Conservation (phyloP, 2,329 filamentous ascomycete species). For the Venturia asperata region DNA sequence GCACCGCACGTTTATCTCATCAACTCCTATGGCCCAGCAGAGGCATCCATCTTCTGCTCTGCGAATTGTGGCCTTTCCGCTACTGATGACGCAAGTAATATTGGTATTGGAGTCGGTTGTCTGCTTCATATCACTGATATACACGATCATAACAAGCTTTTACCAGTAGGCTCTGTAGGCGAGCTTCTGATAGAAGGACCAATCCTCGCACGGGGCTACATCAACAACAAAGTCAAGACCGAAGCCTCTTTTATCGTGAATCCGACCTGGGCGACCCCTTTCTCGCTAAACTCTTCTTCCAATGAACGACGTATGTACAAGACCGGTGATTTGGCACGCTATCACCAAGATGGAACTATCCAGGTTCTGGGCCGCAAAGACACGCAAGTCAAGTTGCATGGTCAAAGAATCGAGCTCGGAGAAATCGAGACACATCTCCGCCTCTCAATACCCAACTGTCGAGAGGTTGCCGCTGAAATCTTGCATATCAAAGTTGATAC, state of each 20-base stretch:
- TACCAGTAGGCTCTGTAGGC: constrained; percentile 70
- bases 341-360: constrained; percentile 72
- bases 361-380: constrained; percentile 83
- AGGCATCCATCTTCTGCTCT: constrained; percentile 88
- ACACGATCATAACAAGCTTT: constrained; percentile 61
- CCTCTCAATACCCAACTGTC: too few relatives aligned
- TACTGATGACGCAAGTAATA: constrained; percentile 45
- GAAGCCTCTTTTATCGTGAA: constrained; percentile 60
- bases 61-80: constrained; percentile 71
- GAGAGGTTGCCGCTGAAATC: too few relatives aligned
- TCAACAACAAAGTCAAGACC: constrained; percentile 64
- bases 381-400: constrained; percentile 84
- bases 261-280: constrained; percentile 42
- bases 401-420: constrained; percentile 79
- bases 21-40: constrained; percentile 37
- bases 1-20: constrained; percentile 30
- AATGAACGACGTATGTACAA: constrained; percentile 55
- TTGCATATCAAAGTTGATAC: too few relatives aligned
- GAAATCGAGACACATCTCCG: constrained; percentile 60
- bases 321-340: constrained; percentile 78
- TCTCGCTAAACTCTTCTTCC: too few relatives aligned
- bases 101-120: constrained; percentile 65
- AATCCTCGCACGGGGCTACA: constrained; percentile 81
- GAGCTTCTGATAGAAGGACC: constrained; percentile 84
- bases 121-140: constrained; percentile 70